Conservation (phyloP, 176 grass and related monocot species). For the Cenchrus americanus region DNA sequence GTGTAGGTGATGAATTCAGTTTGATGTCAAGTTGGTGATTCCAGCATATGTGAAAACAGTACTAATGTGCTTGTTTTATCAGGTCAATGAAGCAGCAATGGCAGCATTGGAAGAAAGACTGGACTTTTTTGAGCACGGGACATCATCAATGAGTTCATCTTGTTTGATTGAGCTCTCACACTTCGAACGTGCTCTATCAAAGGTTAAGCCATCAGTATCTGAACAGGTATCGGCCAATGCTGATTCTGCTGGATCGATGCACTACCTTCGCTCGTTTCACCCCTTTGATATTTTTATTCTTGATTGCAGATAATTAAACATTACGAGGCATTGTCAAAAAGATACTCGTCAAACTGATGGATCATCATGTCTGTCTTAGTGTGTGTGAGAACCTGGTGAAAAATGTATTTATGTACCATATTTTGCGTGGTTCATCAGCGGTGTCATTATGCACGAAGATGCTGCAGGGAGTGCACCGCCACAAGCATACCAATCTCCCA, state of each 20-base stretch:
- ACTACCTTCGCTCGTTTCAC: background rate
- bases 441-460: background rate
- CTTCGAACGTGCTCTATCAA: slow-evolving; percentile 65
- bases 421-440: background rate
- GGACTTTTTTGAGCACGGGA: slow-evolving; percentile 49
- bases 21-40: background rate
- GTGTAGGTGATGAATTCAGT: background rate
- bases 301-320: slow-evolving; percentile 60
- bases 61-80: slow-evolving; percentile 18
- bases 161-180: slow-evolving; percentile 53
- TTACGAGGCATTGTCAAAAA: slow-evolving; percentile 53
- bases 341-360: slow-evolving; percentile 46
- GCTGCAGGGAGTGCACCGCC: background rate
- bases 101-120: slow-evolving; percentile 63
- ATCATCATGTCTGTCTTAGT: background rate
- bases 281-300: background rate
- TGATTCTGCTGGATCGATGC: background rate
- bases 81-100: slow-evolving; percentile 94
- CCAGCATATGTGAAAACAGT: background rate
- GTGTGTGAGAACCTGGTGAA: background rate
- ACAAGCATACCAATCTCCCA: background rate
- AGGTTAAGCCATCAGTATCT: slow-evolving; percentile 75
- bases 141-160: slow-evolving; percentile 43
- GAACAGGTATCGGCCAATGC: slow-evolving; percentile 55
- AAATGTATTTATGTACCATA: background rate